phyloP scores from a whole-genome alignment of 2,329 filamentous ascomycete species.

The Ophiostoma himal-ulmi region DNA sequence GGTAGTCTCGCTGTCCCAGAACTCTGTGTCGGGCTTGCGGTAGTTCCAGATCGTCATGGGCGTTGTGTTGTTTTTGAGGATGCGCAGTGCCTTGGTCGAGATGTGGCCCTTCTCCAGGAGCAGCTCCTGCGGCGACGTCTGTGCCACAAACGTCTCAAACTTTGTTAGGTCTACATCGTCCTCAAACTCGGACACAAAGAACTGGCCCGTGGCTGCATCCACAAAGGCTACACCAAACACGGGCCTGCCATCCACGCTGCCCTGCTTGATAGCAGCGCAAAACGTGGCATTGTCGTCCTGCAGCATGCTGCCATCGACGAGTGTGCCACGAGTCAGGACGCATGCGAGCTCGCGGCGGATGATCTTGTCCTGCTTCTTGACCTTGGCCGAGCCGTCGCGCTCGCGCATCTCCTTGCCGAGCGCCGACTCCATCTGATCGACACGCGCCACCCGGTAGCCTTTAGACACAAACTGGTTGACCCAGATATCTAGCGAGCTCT shows the following conservation, averaged over 20 bases:
- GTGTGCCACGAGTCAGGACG: slow-evolving; percentile 83
- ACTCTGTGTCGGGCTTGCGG: slow-evolving; percentile 79
- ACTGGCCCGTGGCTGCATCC: slow-evolving; percentile 92
- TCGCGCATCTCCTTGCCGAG: slow-evolving; percentile 99
- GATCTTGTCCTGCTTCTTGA: slow-evolving; percentile 81
- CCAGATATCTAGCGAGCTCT: slow-evolving; percentile 93
- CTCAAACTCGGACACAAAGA: slow-evolving; percentile 84
- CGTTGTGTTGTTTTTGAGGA: slow-evolving; percentile 90
- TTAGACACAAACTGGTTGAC: slow-evolving; percentile 98
- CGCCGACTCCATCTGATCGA: slow-evolving; percentile 95
- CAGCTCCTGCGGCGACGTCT: slow-evolving; percentile 81
- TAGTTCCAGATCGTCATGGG: slow-evolving; percentile 95
- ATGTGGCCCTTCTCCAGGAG: slow-evolving; percentile 81
- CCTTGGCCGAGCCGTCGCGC: slow-evolving; percentile 54
- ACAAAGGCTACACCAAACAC: slow-evolving; percentile 90
- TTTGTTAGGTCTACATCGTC: slow-evolving; percentile 92
- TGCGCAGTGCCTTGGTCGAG: slow-evolving; percentile 82
- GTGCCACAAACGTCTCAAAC: slow-evolving; percentile 94
- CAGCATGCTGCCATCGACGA: slow-evolving; percentile 94
- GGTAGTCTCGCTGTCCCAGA: slow-evolving; percentile 80
- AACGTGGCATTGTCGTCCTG: slow-evolving; percentile 97
- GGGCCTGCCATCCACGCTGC: slow-evolving; percentile 60
- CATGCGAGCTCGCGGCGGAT: slow-evolving; percentile 87
- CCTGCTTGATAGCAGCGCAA: slow-evolving; percentile 90
- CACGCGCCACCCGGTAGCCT: slow-evolving; percentile 92